Evolutionary conservation across 306 rosid species (phyloP).

Genomic region (Begonia loranthoides): DNA sequence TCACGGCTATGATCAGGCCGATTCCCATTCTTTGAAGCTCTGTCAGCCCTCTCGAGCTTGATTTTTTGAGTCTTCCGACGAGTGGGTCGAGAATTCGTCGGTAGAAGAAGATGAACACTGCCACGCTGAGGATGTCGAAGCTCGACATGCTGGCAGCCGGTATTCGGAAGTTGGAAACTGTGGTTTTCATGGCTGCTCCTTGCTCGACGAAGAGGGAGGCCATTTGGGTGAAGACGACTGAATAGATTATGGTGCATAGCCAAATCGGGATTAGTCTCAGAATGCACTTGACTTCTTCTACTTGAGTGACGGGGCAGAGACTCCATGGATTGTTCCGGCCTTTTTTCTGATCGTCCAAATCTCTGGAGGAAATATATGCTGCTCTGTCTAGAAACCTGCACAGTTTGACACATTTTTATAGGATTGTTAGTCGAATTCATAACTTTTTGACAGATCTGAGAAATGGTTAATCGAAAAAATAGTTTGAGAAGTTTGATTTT

Average conservation of each 20-base stretch:
- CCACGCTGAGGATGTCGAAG: constrained; percentile 89
- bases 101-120: constrained; percentile 73
- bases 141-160: constrained; percentile 99
- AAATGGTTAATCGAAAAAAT: background rate
- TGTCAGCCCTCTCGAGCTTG: constrained; percentile 58
- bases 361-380: constrained; percentile 69
- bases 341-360: constrained; percentile 35
- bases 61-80: constrained; percentile 50
- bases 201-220: constrained; percentile 98
- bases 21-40: constrained; percentile 98
- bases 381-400: constrained; percentile 92
- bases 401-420: background rate
- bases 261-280: constrained; percentile 89
- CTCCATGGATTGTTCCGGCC: constrained; percentile 46
- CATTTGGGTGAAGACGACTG: constrained; percentile 97
- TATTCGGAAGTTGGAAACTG: constrained; percentile 49
- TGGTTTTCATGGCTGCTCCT: constrained; percentile 94
- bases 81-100: constrained; percentile 78
- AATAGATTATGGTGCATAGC: constrained; percentile 97
- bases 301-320: constrained; percentile 81
- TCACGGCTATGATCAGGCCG: constrained; percentile 80
- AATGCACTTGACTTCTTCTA: constrained; percentile 95
- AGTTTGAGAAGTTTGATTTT: constrained; percentile 10
- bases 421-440: too few relatives aligned
- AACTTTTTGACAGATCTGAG: too few relatives aligned